Conservation (phyloP, 73 alveolate species). For the Breviolum minutum region DNA sequence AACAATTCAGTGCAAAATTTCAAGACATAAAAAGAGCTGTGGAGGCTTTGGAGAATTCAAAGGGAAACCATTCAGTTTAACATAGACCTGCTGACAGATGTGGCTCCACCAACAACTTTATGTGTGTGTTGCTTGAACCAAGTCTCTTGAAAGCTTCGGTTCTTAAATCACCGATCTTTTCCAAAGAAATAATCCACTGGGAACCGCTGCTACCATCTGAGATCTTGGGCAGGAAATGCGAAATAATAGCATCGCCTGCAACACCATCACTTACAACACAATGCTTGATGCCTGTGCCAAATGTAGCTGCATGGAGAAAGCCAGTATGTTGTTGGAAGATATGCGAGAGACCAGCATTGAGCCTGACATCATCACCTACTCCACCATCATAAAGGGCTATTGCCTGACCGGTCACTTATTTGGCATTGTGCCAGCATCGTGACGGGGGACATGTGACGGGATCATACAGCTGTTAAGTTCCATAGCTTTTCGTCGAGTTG, state of each 20-base stretch:
- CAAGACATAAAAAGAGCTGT: not conserved
- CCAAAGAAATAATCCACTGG: not conserved
- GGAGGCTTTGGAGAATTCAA: not conserved
- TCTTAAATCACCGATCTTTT: not conserved
- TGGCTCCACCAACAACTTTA: too few species aligned
- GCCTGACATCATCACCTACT: conserved; percentile 97
- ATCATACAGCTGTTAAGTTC: too few species aligned
- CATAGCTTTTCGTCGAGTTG: too few species aligned
- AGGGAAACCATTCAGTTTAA: not conserved
- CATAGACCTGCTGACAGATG: not conserved
- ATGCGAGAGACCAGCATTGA: conserved; percentile 96
- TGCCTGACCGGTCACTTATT: conserved; percentile 74
- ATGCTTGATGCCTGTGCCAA: conserved; percentile 98
- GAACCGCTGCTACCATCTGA: not conserved
- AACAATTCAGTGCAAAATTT: not conserved
- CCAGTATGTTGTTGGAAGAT: conserved; percentile 95
- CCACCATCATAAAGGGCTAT: conserved; percentile 96
- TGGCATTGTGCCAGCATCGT: not conserved
- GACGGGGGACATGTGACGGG: too few species aligned
- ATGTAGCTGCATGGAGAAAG: conserved; percentile 97
- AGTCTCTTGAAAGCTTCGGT: not conserved
- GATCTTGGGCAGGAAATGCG: conserved; percentile 95
- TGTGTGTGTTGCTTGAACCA: too few species aligned
- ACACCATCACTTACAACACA: conserved; percentile 98
- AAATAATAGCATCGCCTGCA: conserved; percentile 96